Conservation (phyloP, 345 rosid species). For the Clarkia xantiana region DNA sequence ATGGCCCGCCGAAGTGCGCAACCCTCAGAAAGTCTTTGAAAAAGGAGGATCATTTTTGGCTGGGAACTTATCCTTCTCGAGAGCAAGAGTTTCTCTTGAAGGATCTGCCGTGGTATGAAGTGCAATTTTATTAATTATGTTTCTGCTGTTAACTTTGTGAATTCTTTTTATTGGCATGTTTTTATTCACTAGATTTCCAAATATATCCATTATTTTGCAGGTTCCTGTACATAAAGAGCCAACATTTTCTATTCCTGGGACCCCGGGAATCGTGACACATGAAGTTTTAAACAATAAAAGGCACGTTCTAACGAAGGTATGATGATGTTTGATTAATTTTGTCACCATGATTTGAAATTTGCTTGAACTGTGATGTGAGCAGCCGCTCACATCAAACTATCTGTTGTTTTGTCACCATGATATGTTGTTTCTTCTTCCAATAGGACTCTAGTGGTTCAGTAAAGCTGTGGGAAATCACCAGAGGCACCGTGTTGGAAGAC, state of each 20-base stretch:
- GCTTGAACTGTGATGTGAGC: too few relatives aligned
- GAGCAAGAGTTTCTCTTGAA: constrained; percentile 94
- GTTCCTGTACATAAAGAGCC: constrained; percentile 78
- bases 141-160: constrained; percentile 1
- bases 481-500: constrained; percentile 77
- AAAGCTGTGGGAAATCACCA: constrained; percentile 93
- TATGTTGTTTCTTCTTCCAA: constrained; percentile 10
- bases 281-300: constrained; percentile 89
- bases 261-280: constrained; percentile 86
- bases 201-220: constrained; percentile 20
- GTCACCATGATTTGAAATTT: background rate
- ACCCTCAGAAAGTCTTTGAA: constrained; percentile 73
- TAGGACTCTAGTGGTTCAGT: constrained; percentile 88
- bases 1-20: constrained; percentile 87
- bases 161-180: background rate
- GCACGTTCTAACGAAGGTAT: constrained; percentile 94
- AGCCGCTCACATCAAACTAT: too few relatives aligned
- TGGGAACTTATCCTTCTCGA: constrained; percentile 87
- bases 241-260: constrained; percentile 57
- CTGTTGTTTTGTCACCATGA: too few relatives aligned
- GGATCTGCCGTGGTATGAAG: constrained; percentile 80
- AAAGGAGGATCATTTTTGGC: constrained; percentile 94
- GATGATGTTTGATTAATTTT: background rate
- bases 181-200: too few relatives aligned
- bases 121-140: constrained; percentile 4